Conservation (phyloP, 495 filamentous ascomycete species). For the Delitschia confertaspora region DNA sequence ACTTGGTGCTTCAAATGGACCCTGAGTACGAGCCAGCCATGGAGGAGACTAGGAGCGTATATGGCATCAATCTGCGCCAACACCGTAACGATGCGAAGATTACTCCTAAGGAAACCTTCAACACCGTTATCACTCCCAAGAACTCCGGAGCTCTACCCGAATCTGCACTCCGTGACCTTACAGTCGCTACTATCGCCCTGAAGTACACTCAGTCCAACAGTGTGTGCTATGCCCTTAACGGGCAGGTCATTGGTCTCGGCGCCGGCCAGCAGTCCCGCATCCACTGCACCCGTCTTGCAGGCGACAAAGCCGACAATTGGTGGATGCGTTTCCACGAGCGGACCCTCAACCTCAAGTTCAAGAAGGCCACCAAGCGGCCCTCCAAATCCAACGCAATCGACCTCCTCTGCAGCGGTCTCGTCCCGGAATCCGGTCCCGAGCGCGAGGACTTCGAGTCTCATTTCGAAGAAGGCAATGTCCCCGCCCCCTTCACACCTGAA, state of each 20-base stretch:
- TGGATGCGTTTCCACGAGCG: conserved; percentile 96
- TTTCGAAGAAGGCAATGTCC: conserved; percentile 74
- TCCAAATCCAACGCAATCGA: conserved; percentile 99
- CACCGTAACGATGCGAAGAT: conserved; percentile 87
- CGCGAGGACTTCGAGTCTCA: conserved; percentile 74
- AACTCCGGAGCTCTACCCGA: conserved; percentile 62
- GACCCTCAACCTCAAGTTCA: conserved; percentile 82
- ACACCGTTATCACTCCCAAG: conserved; percentile 74
- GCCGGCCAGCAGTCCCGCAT: conserved; percentile 94
- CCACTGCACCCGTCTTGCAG: conserved; percentile 96
- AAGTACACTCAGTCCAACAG: conserved; percentile 99
- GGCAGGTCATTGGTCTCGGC: conserved; percentile 87
- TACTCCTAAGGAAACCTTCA: conserved; percentile 73
- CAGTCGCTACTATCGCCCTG: conserved; percentile 89
- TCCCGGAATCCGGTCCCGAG: conserved; percentile 68
- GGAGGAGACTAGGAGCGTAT: conserved; percentile 76
- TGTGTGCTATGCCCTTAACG: conserved; percentile 93
- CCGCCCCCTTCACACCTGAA: conserved; percentile 66
- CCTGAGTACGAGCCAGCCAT: conserved; percentile 66
- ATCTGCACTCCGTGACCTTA: conserved; percentile 76
- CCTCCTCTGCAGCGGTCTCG: conserved; percentile 77
- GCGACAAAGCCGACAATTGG: conserved; percentile 98
- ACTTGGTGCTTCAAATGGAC: conserved; percentile 92
- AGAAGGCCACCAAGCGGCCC: conserved; percentile 88
- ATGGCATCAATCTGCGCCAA: conserved; percentile 77